phyloP scores from a whole-genome alignment of 345 rosid species.

The Iberis pinnata region DNA sequence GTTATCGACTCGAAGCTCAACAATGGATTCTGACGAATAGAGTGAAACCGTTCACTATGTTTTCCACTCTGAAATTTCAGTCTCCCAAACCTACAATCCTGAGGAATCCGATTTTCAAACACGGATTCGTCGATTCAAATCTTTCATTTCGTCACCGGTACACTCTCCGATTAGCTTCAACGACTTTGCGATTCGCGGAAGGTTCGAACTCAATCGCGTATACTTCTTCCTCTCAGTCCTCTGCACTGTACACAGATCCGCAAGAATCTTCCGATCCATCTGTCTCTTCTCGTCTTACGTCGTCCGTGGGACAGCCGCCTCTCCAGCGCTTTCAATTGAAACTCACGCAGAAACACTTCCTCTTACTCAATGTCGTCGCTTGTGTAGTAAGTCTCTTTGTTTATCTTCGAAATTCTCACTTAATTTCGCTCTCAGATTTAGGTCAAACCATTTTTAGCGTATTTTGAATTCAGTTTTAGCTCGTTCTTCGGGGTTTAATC shows the following conservation, averaged over 20 bases:
- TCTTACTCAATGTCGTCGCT: conserved; percentile 56
- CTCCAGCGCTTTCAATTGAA: conserved; percentile 51
- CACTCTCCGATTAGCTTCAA: conserved; percentile 27
- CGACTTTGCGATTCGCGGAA: conserved; percentile 25
- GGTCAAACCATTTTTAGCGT: background rate
- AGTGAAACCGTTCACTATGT: conserved; percentile 28
- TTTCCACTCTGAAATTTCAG: conserved; percentile 23
- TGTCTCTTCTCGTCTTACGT: conserved; percentile 32
- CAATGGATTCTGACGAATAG: conserved; percentile 16
- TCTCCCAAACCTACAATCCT: conserved; percentile 3
- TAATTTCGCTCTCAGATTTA: background rate
- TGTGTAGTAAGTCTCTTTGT: conserved; percentile 40
- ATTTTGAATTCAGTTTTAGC: background rate
- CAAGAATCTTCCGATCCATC: conserved; percentile 29
- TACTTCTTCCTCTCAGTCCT: conserved; percentile 7
- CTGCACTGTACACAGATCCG: conserved; percentile 8
- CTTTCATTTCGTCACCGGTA: conserved; percentile 10
- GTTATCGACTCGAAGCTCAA: conserved; percentile 21
- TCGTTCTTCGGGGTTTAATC: background rate
- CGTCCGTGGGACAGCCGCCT: conserved; percentile 53
- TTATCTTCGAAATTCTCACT: background rate
- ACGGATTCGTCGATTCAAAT: background rate
- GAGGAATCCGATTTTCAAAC: conserved; percentile 2
- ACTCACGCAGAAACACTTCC: conserved; percentile 60
- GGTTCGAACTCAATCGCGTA: conserved; percentile 7